These are phyloP conservation scores for Moesziomyces sp. DNA, from an alignment of 1,284 basidiomycete genomes.

Conservation along the genomic window DNA sequence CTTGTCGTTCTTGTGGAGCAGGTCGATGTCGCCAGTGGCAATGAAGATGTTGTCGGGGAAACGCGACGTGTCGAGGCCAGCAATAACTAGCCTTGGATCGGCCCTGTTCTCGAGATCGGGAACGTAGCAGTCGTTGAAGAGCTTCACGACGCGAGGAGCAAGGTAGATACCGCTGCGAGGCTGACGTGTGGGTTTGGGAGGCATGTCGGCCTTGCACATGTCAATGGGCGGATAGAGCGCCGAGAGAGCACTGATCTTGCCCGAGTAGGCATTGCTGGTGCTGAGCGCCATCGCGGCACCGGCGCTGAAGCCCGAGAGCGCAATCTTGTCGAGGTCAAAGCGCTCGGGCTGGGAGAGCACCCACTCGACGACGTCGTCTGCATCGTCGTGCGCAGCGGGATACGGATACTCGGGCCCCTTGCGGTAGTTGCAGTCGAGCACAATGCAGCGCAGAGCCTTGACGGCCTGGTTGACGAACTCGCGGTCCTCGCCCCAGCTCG, in stretches of 20 bases:
- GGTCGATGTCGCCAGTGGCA: constrained; percentile 51
- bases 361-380: constrained; percentile 49
- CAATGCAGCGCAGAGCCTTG: constrained; percentile 23
- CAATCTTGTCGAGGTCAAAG: constrained; percentile 35
- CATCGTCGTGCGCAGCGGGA: constrained; percentile 48
- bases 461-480: constrained; percentile 29
- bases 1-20: constrained; percentile 40
- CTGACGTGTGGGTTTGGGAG: constrained; percentile 4
- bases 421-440: constrained; percentile 56
- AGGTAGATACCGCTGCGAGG: constrained; percentile 42
- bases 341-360: constrained; percentile 37
- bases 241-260: constrained; percentile 44
- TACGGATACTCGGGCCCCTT: constrained; percentile 60
- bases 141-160: constrained; percentile 13
- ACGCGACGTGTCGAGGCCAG: constrained; percentile 28
- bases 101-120: constrained; percentile 12
- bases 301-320: constrained; percentile 58
- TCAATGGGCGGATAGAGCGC: constrained; percentile 48
- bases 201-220: constrained; percentile 2
- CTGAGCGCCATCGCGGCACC: constrained; percentile 57
- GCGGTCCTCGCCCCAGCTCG: constrained; percentile 43
- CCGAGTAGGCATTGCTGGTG: constrained; percentile 17
- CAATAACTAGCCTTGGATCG: constrained; percentile 38
- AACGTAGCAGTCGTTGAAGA: constrained; percentile 56
- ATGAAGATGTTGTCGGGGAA: constrained; percentile 48